Evolutionary conservation across 2,329 filamentous ascomycete genomes (phyloP).

Genomic region (Fusarium sp.): DNA sequence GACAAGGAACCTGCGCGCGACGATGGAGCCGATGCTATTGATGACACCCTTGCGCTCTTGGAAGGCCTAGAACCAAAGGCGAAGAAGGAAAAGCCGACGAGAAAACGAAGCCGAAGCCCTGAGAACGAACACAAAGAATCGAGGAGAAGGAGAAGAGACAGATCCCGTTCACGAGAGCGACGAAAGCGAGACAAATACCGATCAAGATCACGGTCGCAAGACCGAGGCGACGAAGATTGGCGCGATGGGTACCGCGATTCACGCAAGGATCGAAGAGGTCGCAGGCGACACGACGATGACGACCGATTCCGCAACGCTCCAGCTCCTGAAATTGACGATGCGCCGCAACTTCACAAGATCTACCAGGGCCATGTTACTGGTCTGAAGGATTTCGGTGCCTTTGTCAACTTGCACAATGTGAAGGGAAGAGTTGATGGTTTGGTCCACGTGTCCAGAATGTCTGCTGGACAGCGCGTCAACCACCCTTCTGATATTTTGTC

Average conservation of each 20-base stretch:
- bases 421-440: conserved; percentile 90
- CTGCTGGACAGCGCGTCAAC: conserved; percentile 85
- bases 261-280: conserved; percentile 51
- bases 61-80: conserved; percentile 82
- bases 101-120: conserved; percentile 71
- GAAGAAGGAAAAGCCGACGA: conserved; percentile 59
- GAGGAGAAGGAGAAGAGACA: conserved; percentile 54
- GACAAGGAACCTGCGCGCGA: conserved; percentile 69
- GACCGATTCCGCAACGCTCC: conserved; percentile 74
- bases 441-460: conserved; percentile 91
- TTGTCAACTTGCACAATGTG: conserved; percentile 91
- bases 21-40: conserved; percentile 73
- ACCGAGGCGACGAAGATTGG: conserved; percentile 60
- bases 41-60: conserved; percentile 92
- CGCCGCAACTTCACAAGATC: conserved; percentile 83
- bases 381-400: conserved; percentile 94
- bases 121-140: conserved; percentile 59
- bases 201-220: conserved; percentile 54
- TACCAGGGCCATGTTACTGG: conserved; percentile 92
- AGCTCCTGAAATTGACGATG: conserved; percentile 80
- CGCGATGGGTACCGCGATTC: conserved; percentile 50
- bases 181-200: conserved; percentile 50
- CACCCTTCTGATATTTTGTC: conserved; percentile 90
- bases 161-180: conserved; percentile 58
- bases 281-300: conserved; percentile 59